phyloP scores from a whole-genome alignment of 805 yeast genomes.

The Hemisphaericaspora nanyangensis region DNA sequence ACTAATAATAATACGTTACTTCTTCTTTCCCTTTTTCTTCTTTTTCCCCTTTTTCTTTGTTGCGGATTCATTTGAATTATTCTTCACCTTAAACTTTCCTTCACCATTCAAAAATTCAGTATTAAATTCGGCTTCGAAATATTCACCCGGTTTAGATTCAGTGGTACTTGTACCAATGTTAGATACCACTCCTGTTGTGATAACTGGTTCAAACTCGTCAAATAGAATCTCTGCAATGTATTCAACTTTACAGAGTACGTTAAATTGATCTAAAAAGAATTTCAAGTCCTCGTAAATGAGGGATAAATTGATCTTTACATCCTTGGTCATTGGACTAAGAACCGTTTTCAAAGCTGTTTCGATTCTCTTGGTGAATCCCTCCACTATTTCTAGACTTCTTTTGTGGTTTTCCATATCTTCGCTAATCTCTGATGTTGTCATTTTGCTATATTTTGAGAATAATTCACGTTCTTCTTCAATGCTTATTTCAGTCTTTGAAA shows the following conservation, averaged over 20 bases:
- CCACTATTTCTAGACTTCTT: conserved; percentile 11
- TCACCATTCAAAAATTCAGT: conserved; percentile 27
- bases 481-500: not conserved
- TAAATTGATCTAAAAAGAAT: conserved; percentile 26
- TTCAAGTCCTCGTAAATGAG: conserved; percentile 17
- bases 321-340: conserved; percentile 1
- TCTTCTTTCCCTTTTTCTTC: conserved; percentile 26
- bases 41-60: conserved; percentile 28
- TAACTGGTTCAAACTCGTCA: conserved; percentile 18
- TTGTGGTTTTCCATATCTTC: conserved; percentile 14
- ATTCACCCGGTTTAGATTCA: conserved; percentile 1
- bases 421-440: conserved; percentile 15
- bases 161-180: not conserved
- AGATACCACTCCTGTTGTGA: conserved; percentile 2
- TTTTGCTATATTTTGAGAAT: conserved; percentile 9
- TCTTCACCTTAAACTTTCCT: conserved; percentile 13
- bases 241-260: conserved; percentile 28
- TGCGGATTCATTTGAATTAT: conserved; percentile 22
- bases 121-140: conserved; percentile 25
- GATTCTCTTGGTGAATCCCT: conserved; percentile 12
- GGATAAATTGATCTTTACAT: conserved; percentile 3
- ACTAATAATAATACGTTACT: conserved; percentile 4
- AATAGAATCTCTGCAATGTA: conserved; percentile 24
- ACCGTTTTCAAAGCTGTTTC: conserved; percentile 12
- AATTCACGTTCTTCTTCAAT: conserved; percentile 10